Base-by-base conservation (phyloP, 2,329 filamentous ascomycete genomes). In the Cyphellophora attinorum region DNA sequence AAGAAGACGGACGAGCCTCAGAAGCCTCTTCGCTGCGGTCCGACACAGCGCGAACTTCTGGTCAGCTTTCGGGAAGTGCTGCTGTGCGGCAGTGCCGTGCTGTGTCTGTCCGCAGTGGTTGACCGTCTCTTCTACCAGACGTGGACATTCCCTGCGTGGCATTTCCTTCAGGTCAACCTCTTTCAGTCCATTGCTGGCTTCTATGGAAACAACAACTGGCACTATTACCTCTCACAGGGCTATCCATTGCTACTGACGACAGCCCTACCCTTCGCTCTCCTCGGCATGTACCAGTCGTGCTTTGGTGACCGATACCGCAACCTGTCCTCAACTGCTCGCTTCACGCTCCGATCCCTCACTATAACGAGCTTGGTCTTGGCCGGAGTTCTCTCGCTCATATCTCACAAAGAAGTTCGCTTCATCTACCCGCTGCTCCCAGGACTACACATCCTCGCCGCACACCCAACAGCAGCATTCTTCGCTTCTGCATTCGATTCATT, bases 381-480 rank as follows among this genome's bases (percentile, higher is more conserved):
- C 6, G 54, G 62, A 2, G 57, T 67, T 2, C 70, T 96, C 19
- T 93, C 85, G 2, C 53, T 83, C 30, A 83, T 96, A 46, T 78
- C 85, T 2, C 91, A 98, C 63, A 98, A 98, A 58, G 91, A 98
- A 67, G 84, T 94, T 49, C 85, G 91, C 51, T 98, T 98, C 64
- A 83, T 96, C 47, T 94, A 93, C 51, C 89, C 91, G 1, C 71
- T 98, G 12, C 71, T 96, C 2, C 89, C 91, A 2, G 71, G 79
- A n/a, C 70, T 98, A 5, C 85, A 91, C 54, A 64, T 94, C 42
- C 65, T 96, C 25, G 76, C 83, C 2, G 85, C 85, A 0, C 72
- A 76, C 0, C 69, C 76, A 3, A 60, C 84, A 11, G 65, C 73
- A 3, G 28, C 33, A 13, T 38, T 41, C 27, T 40, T 41, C 18